A percentile compares a stretch with the other conserved stretches of the same genome.
Conservation (phyloP, 1,284 basidiomycete species). For the Vanrija humicola region DNA sequence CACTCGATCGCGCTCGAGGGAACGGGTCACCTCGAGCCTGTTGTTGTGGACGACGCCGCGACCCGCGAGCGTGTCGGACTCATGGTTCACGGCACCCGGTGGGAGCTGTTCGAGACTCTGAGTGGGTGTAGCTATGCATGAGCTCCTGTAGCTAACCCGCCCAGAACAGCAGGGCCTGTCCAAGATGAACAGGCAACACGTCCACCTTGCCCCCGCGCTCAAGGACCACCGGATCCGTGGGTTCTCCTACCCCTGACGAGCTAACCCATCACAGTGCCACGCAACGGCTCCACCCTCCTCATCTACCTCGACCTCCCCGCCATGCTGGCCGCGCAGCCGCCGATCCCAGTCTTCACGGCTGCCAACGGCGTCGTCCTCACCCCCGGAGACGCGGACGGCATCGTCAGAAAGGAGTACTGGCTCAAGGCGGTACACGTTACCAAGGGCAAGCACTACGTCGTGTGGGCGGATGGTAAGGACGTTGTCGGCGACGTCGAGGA, state of each 20-base stretch:
- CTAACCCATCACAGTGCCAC: slow-evolving; percentile 31
- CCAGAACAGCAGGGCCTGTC: slow-evolving; percentile 41
- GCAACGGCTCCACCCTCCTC: slow-evolving; percentile 40
- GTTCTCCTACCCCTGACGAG: background rate
- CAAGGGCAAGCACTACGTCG: slow-evolving; percentile 22
- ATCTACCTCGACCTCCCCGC: slow-evolving; percentile 44
- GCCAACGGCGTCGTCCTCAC: slow-evolving; percentile 47
- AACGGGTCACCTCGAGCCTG: slow-evolving; percentile 47
- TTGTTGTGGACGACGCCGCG: slow-evolving; percentile 30
- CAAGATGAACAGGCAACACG: slow-evolving; percentile 46
- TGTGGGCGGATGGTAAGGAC: slow-evolving; percentile 39
- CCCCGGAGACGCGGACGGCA: slow-evolving; percentile 38
- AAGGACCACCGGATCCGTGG: slow-evolving; percentile 13
- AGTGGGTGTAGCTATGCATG: slow-evolving; percentile 28
- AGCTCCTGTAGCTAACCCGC: background rate
- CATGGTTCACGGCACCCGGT: slow-evolving; percentile 47
- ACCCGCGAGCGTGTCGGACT: slow-evolving; percentile 29
- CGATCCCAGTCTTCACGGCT: slow-evolving; percentile 43
- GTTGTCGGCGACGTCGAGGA: slow-evolving; percentile 7
- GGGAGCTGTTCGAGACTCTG: slow-evolving; percentile 42
- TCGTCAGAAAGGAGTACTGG: slow-evolving; percentile 35
- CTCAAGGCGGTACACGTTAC: slow-evolving; percentile 31
- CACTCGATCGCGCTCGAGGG: slow-evolving; percentile 78
- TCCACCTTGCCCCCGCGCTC: slow-evolving; percentile 47
- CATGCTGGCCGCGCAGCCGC: slow-evolving; percentile 24